Conservation (phyloP, 805 yeast genomes). For the Metschnikowia lunata region DNA sequence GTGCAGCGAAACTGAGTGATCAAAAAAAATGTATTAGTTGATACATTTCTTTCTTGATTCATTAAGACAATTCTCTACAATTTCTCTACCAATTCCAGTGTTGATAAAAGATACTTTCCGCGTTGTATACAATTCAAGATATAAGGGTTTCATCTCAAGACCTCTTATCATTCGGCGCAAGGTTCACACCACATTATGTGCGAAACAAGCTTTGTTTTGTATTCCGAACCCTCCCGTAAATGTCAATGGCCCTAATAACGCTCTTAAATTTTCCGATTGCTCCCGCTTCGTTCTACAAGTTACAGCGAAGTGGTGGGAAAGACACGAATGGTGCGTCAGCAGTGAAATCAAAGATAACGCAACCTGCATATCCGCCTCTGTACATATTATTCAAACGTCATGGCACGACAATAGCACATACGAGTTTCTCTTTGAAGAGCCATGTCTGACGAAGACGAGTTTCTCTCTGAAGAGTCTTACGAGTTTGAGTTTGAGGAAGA, state of each 20-base stretch:
- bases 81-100: too few species aligned
- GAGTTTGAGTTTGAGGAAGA: constrained; percentile 33
- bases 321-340: too few species aligned
- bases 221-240: too few species aligned
- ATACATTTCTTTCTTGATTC: background rate
- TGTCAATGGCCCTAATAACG: too few species aligned
- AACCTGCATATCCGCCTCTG: background rate
- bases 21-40: background rate
- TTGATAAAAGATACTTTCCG: background rate
- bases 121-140: background rate
- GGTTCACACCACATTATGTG: background rate
- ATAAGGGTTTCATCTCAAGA: background rate
- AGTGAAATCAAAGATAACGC: too few species aligned
- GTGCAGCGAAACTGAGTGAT: background rate
- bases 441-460: constrained; percentile 37
- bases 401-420: constrained; percentile 25
- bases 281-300: too few species aligned
- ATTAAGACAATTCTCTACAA: too few species aligned
- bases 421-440: constrained; percentile 33
- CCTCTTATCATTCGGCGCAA: background rate
- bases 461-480: constrained; percentile 36
- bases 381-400: background rate
- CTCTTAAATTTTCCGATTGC: too few species aligned
- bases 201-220: too few species aligned
- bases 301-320: too few species aligned